A percentile compares a stretch with the other conserved stretches of the same genome.
Conservation (phyloP, 495 filamentous ascomycete species). For the Penicillium flavigenum region DNA sequence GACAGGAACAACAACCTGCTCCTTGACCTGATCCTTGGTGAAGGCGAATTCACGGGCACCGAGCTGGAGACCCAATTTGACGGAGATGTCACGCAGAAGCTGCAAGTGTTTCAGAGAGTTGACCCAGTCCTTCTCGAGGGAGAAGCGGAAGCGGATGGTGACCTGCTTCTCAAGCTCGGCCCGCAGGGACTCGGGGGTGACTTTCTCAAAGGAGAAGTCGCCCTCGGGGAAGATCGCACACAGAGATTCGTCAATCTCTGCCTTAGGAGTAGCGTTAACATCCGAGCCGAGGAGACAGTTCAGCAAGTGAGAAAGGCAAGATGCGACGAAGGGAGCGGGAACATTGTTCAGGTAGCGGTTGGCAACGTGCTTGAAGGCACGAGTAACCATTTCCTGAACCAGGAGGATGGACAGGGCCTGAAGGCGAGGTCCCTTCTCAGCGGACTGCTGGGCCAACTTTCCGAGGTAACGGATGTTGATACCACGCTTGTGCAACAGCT, state of each 20-base stretch:
- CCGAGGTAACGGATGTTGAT: constrained; percentile 97
- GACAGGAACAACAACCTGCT: constrained; percentile 40
- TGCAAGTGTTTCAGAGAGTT: constrained; percentile 69
- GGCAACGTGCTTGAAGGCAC: constrained; percentile 91
- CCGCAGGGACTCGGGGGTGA: constrained; percentile 69
- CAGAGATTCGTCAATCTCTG: constrained; percentile 73
- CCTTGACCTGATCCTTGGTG: constrained; percentile 44
- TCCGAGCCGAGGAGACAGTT: constrained; percentile 87
- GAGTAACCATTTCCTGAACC: constrained; percentile 87
- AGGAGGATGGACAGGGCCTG: constrained; percentile 72
- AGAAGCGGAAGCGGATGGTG: constrained; percentile 68
- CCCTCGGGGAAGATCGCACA: constrained; percentile 73
- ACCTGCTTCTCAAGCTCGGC: constrained; percentile 72
- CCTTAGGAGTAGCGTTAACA: constrained; percentile 71
- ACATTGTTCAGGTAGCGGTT: constrained; percentile 76
- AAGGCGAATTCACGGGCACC: constrained; percentile 81
- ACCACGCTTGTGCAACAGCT: constrained; percentile 92
- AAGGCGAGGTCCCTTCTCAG: constrained; percentile 66
- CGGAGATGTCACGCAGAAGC: constrained; percentile 80
- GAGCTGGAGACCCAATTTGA: constrained; percentile 91
- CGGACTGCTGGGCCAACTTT: constrained; percentile 67
- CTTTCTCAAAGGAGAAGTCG: constrained; percentile 77
- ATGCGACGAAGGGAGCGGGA: constrained; percentile 70
- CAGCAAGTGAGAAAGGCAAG: constrained; percentile 81
- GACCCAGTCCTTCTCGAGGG: constrained; percentile 66